Evolutionary conservation across 495 filamentous ascomycete genomes (phyloP).

Genomic region (Apodospora peruviana): DNA sequence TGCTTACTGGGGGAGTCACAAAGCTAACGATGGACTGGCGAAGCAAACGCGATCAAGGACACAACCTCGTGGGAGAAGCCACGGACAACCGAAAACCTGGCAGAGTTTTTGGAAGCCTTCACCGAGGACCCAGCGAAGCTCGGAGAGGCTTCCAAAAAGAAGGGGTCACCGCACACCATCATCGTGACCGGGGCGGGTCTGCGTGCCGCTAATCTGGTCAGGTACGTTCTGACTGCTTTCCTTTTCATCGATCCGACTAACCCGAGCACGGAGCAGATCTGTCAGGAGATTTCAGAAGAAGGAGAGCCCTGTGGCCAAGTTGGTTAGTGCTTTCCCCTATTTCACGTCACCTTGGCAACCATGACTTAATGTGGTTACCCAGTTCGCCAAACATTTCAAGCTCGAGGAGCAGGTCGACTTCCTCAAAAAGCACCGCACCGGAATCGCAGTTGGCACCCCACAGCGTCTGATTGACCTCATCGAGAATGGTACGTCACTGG

Average conservation of each 20-base stretch:
- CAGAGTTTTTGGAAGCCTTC: slow-evolving; percentile 68
- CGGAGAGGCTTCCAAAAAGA: slow-evolving; percentile 56
- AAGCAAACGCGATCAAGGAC: slow-evolving; percentile 49
- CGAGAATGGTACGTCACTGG: slow-evolving; percentile 55
- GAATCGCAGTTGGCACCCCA: slow-evolving; percentile 87
- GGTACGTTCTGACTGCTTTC: slow-evolving; percentile 36
- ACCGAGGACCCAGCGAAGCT: slow-evolving; percentile 50
- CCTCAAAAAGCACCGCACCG: slow-evolving; percentile 63
- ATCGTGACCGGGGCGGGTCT: slow-evolving; percentile 74
- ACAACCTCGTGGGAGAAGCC: slow-evolving; percentile 63
- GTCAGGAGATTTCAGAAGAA: slow-evolving; percentile 74
- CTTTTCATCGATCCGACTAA: background rate
- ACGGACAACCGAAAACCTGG: slow-evolving; percentile 62
- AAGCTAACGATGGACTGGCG: slow-evolving; percentile 1
- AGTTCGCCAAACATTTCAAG: slow-evolving; percentile 97
- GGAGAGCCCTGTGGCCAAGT: slow-evolving; percentile 71
- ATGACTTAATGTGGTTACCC: slow-evolving; percentile 51
- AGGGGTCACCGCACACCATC: slow-evolving; percentile 81
- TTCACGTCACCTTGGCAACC: background rate
- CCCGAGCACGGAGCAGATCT: slow-evolving; percentile 40
- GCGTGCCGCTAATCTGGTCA: slow-evolving; percentile 71
- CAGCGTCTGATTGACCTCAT: slow-evolving; percentile 73
- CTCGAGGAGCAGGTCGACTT: slow-evolving; percentile 77
- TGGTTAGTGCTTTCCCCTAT: slow-evolving; percentile 35
- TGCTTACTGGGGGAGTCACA: background rate